Evolutionary conservation across 305 asterid species (phyloP).

Genomic region (Plantago coronopus): DNA sequence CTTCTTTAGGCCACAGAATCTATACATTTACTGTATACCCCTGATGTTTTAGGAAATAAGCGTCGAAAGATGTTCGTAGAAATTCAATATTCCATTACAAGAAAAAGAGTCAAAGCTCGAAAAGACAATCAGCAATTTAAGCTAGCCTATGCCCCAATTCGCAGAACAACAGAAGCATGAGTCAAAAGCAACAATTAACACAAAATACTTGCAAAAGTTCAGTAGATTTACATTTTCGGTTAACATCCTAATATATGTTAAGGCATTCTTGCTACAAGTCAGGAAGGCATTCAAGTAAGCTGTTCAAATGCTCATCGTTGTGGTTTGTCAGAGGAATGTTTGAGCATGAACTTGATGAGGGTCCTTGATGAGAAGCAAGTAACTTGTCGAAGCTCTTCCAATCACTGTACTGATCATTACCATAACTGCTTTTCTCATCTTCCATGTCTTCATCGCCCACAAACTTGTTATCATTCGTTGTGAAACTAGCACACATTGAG

Average conservation of each 20-base stretch:
- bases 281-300: slow-evolving; percentile 51
- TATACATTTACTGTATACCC: neutral
- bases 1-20: neutral
- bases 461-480: slow-evolving; percentile 34
- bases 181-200: neutral
- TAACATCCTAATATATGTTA: slow-evolving; percentile 20
- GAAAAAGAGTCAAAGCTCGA: slow-evolving; percentile 16
- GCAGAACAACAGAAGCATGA: slow-evolving; percentile 2
- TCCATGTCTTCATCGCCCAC: slow-evolving; percentile 24
- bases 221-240: slow-evolving; percentile 25
- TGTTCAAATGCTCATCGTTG: slow-evolving; percentile 36
- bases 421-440: slow-evolving; percentile 31
- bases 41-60: neutral
- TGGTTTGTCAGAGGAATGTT: slow-evolving; percentile 35
- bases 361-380: slow-evolving; percentile 29
- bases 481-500: slow-evolving; percentile 50
- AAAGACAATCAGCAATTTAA: slow-evolving; percentile 9
- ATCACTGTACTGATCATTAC: slow-evolving; percentile 33
- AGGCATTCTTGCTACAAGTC: slow-evolving; percentile 32
- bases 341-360: slow-evolving; percentile 29
- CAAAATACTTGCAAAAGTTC: slow-evolving; percentile 17
- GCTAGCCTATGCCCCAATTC: slow-evolving; percentile 24
- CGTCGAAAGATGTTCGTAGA: too few relatives aligned
- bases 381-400: slow-evolving; percentile 57
- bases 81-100: neutral